Conservation (phyloP, 1,284 basidiomycete species). For the Ceratobasidium sp. region DNA sequence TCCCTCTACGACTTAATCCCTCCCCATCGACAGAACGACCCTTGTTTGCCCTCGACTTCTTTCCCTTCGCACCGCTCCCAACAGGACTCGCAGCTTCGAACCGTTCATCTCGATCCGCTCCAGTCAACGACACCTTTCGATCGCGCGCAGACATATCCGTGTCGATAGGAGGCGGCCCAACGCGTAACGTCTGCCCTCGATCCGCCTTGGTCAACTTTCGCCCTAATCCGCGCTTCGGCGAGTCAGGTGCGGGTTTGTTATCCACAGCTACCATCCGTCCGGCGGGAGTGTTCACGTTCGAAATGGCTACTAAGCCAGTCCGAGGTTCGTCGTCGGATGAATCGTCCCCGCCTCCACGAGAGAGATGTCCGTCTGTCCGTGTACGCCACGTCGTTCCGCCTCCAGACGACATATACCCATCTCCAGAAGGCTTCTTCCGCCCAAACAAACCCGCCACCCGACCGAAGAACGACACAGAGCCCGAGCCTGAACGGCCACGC, state of each 20-base stretch:
- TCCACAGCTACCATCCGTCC: slow-evolving; percentile 30
- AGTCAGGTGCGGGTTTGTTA: slow-evolving; percentile 1
- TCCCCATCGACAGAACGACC: slow-evolving; percentile 32
- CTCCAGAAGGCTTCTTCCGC: slow-evolving; percentile 30
- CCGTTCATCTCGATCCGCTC: slow-evolving; percentile 23
- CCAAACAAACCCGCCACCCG: slow-evolving; percentile 44
- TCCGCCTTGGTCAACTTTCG: slow-evolving; percentile 43
- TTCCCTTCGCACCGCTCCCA: neutral
- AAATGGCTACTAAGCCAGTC: slow-evolving; percentile 20
- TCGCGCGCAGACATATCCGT: slow-evolving; percentile 9
- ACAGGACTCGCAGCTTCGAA: slow-evolving; percentile 24
- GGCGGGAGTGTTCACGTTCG: slow-evolving; percentile 25
- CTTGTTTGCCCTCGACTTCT: slow-evolving; percentile 17
- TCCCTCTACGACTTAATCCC: slow-evolving; percentile 43
- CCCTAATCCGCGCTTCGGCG: slow-evolving; percentile 1
- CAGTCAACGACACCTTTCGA: slow-evolving; percentile 8
- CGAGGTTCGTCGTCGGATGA: slow-evolving; percentile 41
- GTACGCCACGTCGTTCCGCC: slow-evolving; percentile 23
- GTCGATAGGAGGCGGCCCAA: slow-evolving; percentile 30
- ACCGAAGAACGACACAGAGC: slow-evolving; percentile 36
- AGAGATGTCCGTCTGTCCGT: slow-evolving; percentile 20
- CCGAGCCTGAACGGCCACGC: slow-evolving; percentile 16
- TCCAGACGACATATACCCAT: slow-evolving; percentile 5
- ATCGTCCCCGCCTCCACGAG: neutral
- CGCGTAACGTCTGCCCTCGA: slow-evolving; percentile 33